Percentiles rank a stretch among this genome's conserved stretches.
phyloP scores from a whole-genome alignment of 345 rosid genomes.

The Bretschneidera sinensis region DNA sequence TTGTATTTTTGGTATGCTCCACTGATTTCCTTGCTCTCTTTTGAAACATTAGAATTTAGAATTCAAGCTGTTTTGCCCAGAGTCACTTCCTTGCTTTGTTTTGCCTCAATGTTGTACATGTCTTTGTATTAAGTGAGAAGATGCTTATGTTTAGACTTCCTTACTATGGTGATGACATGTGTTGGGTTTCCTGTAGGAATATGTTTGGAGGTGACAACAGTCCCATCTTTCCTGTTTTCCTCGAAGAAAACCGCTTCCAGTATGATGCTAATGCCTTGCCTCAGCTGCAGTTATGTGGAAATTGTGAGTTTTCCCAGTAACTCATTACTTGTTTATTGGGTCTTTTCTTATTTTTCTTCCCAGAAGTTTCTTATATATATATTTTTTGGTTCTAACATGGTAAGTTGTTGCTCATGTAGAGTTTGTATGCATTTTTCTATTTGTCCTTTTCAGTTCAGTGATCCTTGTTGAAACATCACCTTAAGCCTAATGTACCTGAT shows the following conservation, averaged over 20 bases:
- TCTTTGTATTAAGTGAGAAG: background rate
- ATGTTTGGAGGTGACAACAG: conserved; percentile 67
- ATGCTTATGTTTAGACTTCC: conserved; percentile 1
- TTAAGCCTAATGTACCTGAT: no score
- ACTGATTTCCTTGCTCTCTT: background rate
- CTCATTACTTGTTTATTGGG: background rate
- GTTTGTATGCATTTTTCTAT: background rate
- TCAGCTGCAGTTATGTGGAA: conserved; percentile 54
- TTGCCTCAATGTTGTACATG: background rate
- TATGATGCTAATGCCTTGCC: conserved; percentile 45
- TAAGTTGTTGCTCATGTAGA: background rate
- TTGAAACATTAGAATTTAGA: background rate
- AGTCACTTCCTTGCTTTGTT: background rate
- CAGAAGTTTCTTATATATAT: background rate
- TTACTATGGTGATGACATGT: background rate
- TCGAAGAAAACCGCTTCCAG: conserved; percentile 45
- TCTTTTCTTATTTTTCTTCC: background rate
- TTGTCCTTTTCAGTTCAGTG: background rate
- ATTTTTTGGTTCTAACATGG: background rate
- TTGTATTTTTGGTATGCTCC: background rate
- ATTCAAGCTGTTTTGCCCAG: background rate
- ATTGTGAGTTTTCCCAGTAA: conserved; percentile 36
- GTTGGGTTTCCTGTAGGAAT: conserved; percentile 26
- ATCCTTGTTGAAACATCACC: no score
- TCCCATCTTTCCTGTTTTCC: conserved; percentile 40